Percentiles rank a stretch among this genome's conserved stretches.
Evolutionary conservation across 176 grass and related monocot species (phyloP).

Genomic region (Musa itinerans): DNA sequence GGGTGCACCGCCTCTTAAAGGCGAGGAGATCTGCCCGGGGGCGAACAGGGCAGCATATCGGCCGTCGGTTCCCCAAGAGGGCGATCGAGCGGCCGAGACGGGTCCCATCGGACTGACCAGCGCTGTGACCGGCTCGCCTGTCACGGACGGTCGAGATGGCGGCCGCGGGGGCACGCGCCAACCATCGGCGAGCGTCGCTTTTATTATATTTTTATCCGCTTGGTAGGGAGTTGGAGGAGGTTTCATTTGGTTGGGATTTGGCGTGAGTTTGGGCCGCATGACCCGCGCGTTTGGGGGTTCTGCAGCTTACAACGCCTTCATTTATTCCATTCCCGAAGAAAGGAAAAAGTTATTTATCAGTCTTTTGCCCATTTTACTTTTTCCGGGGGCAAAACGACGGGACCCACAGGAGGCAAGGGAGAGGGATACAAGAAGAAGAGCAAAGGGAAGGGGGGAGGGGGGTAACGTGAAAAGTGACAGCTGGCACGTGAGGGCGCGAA

Average conservation of each 20-base stretch:
- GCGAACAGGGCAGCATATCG: background rate
- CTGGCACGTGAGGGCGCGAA: background rate
- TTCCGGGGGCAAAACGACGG: background rate
- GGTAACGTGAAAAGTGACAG: slow-evolving; percentile 2
- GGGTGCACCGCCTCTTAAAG: slow-evolving; percentile 9
- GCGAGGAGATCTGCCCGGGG: slow-evolving; percentile 8
- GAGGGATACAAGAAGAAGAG: too few relatives aligned
- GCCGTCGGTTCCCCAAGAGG: background rate
- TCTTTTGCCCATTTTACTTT: background rate
- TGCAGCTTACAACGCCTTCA: background rate
- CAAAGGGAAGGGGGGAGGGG: background rate
- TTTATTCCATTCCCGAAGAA: background rate
- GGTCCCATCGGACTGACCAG: background rate
- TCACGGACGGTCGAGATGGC: slow-evolving; percentile 5
- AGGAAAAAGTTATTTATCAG: background rate
- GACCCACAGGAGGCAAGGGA: background rate
- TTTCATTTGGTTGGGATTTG: background rate
- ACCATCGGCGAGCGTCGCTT: background rate
- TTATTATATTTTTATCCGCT: background rate
- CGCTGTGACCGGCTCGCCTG: background rate
- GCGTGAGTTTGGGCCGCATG: background rate
- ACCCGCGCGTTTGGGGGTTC: background rate
- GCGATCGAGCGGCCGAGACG: background rate
- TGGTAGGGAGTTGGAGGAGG: background rate
- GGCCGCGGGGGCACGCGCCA: background rate